phyloP scores from a whole-genome alignment of 2,329 filamentous ascomycete genomes.

The Diaporthe citriasiana region DNA sequence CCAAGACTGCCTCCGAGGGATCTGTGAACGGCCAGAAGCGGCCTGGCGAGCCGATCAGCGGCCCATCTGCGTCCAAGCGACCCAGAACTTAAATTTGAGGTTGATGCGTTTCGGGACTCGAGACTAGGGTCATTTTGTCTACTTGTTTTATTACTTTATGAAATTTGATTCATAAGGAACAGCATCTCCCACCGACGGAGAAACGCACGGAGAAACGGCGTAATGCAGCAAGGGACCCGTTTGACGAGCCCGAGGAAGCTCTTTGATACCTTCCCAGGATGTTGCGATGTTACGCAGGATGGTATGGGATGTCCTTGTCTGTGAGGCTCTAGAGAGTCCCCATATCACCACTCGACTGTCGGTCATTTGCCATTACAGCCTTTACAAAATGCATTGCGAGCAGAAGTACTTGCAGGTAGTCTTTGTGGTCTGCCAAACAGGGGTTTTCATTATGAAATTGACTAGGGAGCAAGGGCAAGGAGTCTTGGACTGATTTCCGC shows the following conservation, averaged over 20 bases:
- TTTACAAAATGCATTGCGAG: constrained; percentile 38
- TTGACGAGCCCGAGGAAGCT: constrained; percentile 8
- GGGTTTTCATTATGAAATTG: constrained; percentile 36
- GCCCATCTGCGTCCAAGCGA: constrained; percentile 57
- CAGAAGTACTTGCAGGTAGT: constrained; percentile 36
- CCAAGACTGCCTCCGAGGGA: constrained; percentile 65
- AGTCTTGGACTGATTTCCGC: constrained; percentile 41
- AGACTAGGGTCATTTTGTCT: constrained; percentile 16
- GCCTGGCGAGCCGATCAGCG: constrained; percentile 54
- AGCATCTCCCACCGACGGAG: constrained; percentile 6
- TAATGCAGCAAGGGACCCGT: neutral
- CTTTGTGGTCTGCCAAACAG: constrained; percentile 33
- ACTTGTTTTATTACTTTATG: constrained; percentile 12
- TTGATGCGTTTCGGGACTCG: constrained; percentile 4
- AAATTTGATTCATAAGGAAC: constrained; percentile 24
- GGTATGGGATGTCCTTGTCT: constrained; percentile 24
- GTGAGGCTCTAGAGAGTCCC: constrained; percentile 22
- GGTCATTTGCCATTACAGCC: constrained; percentile 35
- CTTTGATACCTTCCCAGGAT: neutral
- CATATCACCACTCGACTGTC: constrained; percentile 32
- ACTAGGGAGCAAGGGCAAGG: constrained; percentile 40
- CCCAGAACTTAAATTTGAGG: constrained; percentile 45
- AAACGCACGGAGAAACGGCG: constrained; percentile 4
- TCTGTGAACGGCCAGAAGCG: constrained; percentile 59
- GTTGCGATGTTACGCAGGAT: constrained; percentile 23